A percentile compares a stretch with the other conserved stretches of the same genome.
Conservation (phyloP, 306 rosid species). For the Casuarina cunninghamiana region DNA sequence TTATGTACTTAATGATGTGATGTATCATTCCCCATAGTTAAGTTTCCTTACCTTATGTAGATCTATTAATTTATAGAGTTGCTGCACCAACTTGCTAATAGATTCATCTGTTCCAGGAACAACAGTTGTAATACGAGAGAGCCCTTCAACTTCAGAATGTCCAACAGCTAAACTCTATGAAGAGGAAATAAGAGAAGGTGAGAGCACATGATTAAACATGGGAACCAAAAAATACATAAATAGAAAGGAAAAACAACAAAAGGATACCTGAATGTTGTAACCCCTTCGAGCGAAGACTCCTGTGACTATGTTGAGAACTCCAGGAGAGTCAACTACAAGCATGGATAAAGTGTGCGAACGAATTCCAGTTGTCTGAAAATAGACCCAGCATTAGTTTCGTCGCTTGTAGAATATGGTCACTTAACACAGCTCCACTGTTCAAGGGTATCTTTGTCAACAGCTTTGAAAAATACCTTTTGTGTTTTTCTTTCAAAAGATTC, state of each 20-base stretch:
- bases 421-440: conserved; percentile 10
- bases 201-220: conserved; percentile 17
- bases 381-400: conserved; percentile 8
- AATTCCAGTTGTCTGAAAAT: conserved; percentile 68
- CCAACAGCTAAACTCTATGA: conserved; percentile 90
- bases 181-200: conserved; percentile 23
- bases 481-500: too few relatives aligned
- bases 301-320: conserved; percentile 72
- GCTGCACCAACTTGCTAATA: conserved; percentile 71
- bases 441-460: too few relatives aligned
- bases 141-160: conserved; percentile 79
- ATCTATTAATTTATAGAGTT: conserved; percentile 71
- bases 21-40: conserved; percentile 21
- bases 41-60: conserved; percentile 61
- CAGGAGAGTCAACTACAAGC: conserved; percentile 77
- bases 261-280: conserved; percentile 78
- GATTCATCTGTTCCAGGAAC: conserved; percentile 90
- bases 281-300: conserved; percentile 91
- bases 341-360: conserved; percentile 80
- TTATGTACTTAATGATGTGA: conserved; percentile 21
- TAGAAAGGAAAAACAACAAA: conserved; percentile 1
- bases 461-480: too few relatives aligned
- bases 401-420: conserved; percentile 4
- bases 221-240: background rate
- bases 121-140: conserved; percentile 82